phyloP scores from a whole-genome alignment of 495 filamentous ascomycete species.

The Aspergillus funiculosus region DNA sequence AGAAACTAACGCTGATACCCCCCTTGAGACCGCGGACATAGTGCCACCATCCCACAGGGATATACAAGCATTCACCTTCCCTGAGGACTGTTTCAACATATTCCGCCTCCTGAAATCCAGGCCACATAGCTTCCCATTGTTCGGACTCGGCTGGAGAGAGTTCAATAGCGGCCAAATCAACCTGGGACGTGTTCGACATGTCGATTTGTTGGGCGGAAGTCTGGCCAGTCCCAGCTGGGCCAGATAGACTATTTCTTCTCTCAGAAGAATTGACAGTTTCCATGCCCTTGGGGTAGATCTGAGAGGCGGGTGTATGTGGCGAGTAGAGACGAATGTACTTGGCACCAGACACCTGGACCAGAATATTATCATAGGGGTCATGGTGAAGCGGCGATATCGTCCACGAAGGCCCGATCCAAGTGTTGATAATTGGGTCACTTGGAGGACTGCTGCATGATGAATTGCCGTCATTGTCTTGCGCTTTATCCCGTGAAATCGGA shows the following conservation, averaged over 20 bases:
- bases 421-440: constrained; percentile 56
- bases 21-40: constrained; percentile 82
- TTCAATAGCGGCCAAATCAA: constrained; percentile 61
- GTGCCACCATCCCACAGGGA: constrained; percentile 98
- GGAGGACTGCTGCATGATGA: constrained; percentile 17
- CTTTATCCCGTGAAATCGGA: constrained; percentile 38
- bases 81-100: constrained; percentile 76
- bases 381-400: constrained; percentile 92
- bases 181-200: constrained; percentile 83
- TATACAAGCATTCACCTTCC: constrained; percentile 81
- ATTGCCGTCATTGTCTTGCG: constrained; percentile 9
- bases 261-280: constrained; percentile 49
- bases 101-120: constrained; percentile 50
- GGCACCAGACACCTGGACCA: constrained; percentile 81
- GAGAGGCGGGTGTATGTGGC: constrained; percentile 49
- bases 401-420: constrained; percentile 83
- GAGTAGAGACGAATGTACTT: constrained; percentile 89
- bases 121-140: constrained; percentile 50
- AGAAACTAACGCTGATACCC: constrained; percentile 95
- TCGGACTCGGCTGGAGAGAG: constrained; percentile 41
- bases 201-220: constrained; percentile 50
- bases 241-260: constrained; percentile 14
- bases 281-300: constrained; percentile 61
- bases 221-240: constrained; percentile 1
- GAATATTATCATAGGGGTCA: constrained; percentile 89